Evolutionary conservation across 345 rosid species (phyloP), one percentile per base, ranked within the genome.

Genomic region (Ricinus communis): DNA sequence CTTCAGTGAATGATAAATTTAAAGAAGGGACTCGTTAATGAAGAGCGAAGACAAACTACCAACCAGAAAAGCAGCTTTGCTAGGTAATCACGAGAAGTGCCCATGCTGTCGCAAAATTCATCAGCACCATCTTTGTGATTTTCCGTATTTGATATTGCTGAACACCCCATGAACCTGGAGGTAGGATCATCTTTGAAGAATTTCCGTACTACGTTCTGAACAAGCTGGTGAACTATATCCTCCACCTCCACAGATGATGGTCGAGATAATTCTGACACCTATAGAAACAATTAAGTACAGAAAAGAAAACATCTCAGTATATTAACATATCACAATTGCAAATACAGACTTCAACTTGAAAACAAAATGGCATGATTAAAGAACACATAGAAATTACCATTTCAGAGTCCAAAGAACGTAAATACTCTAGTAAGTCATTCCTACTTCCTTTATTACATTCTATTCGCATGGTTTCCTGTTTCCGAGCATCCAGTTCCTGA

Each of bases 51-150:
- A 76, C 54, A 38, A 66, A 66, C 24, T 6, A 74, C 74, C 12
- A 77, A 94, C 98, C 97, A 94, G 88, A 94, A 91, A 73, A 90
- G 97, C 72, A 94, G 87, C 81, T 86, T 94, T 1, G 98, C 98
- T 24, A 94, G 89, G 74, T 94, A 88, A 82, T 91, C 98, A 10
- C 97, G 87, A 16, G 95, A 87, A 61, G 96, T 87, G 85, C 81
- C 85, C 21, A 91, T 77, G 6, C 80, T 74, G 16, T 77, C 76
- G 46, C 76, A 75, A 41, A 51, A 75, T 71, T 82, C 91, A 72
- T 85, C 83, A 56, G 69, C 71, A 50, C 71, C 77, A 51, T 82
- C 84, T 61, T 69, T 76, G 21, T 57, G 69, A 57, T 69, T 73
- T 27, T 70, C 79, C 30, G 69, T 25, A 38, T 71, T 78, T 63